Evolutionary conservation across 257 asterid species (phyloP), one percentile per base, ranked within the genome.

Genomic region (Paulownia fortunei): DNA sequence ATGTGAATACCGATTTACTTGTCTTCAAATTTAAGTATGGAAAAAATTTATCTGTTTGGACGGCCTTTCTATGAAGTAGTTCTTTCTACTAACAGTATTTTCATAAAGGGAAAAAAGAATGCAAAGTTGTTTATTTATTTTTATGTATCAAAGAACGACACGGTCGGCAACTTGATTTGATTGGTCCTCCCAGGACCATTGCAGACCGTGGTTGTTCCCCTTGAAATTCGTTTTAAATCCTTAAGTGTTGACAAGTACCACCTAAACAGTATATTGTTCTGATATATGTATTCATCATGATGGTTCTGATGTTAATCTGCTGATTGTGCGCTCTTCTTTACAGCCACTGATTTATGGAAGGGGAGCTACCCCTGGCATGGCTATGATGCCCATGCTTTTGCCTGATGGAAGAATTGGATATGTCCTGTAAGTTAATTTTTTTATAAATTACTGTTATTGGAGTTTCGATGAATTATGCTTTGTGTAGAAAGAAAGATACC

Each of bases 371-470:
- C 91, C 97, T 52, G 94, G 97, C 54, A 83, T 92, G 91, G 91
- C 97, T n/a, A 92, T 91, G 97, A 84, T 92, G 89, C 96, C 96
- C 2, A 88, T 92, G 97, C 92, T 92, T 74, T 85, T 92, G 64
- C 97, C 97, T 10, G 96, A 92, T 84, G 97, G 97, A 69, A 87
- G 96, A 87, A 88, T 92, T 78, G 97, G 97, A 85, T 92, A 92
- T 83, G 97, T 92, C 47, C 85, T 92, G 97, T 92, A 86, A 92
- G 97, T 87, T 19, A 78, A 6, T 39, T 23, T 52, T 65, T 32
- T n/a, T n/a, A 2, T 49, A 8, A 19, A 51, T 47, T 64, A 10
- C 46, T 23, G 34, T 16, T 49, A 65, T 54, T 78, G 18, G 37
- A 49, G 73, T 63, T 49, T 34, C 0, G 2, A 78, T 56, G 72